These are phyloP conservation scores for Backusella psychrophila DNA, from an alignment of 192 early-diverging fungal species.

Conservation along the genomic window DNA sequence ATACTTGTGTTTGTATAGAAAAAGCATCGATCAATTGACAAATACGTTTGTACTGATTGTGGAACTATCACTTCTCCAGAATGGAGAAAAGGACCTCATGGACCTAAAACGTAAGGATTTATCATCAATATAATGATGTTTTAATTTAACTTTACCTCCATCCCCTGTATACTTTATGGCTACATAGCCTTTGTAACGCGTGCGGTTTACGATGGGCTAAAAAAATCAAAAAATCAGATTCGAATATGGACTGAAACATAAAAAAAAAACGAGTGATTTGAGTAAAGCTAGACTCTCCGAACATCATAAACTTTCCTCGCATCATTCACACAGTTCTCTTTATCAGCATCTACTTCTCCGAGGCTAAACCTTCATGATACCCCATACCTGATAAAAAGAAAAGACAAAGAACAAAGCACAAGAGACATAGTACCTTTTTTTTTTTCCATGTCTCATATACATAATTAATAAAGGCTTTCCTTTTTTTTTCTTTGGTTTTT, in stretches of 20 bases:
- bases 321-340: not conserved
- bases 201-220: slow-evolving; percentile 46
- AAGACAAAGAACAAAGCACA: not conserved
- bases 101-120: slow-evolving; percentile 41
- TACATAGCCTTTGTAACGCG: slow-evolving; percentile 42
- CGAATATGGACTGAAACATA: slow-evolving; percentile 10
- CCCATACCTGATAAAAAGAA: not conserved
- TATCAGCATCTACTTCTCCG: slow-evolving; percentile 3
- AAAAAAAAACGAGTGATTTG: not conserved
- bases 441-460: slow-evolving; percentile 8
- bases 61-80: slow-evolving; percentile 45
- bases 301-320: not conserved
- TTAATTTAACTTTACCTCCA: slow-evolving; percentile 4
- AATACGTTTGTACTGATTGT: slow-evolving; percentile 49
- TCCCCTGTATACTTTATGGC: slow-evolving; percentile 5
- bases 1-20: slow-evolving; percentile 11
- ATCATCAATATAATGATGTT: not conserved
- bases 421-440: not conserved
- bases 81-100: slow-evolving; percentile 46
- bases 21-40: slow-evolving; percentile 27
- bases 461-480: slow-evolving; percentile 1
- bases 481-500: slow-evolving; percentile 7
- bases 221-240: slow-evolving; percentile 30
- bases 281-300: not conserved
- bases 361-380: slow-evolving; percentile 7